These are phyloP conservation scores for Calycina marina DNA, from an alignment of 2,329 filamentous ascomycete genomes.

Conservation along the genomic window DNA sequence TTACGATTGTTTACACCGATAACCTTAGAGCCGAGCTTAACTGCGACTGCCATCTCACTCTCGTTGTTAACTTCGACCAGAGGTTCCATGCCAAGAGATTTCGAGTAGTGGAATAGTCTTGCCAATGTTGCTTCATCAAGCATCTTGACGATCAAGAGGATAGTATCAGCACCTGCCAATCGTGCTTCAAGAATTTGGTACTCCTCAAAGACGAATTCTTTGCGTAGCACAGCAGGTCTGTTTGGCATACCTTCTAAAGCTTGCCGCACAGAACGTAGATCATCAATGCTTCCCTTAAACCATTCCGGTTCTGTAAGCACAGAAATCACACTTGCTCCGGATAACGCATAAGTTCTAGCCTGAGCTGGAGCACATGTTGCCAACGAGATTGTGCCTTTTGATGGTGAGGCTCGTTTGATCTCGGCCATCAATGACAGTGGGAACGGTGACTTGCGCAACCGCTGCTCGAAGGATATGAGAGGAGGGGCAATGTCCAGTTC, in stretches of 20 bases:
- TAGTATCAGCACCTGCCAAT: constrained; percentile 83
- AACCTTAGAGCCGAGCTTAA: constrained; percentile 73
- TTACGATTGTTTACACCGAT: constrained; percentile 98
- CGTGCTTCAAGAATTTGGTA: constrained; percentile 95
- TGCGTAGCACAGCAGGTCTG: constrained; percentile 78
- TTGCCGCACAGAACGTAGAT: constrained; percentile 73
- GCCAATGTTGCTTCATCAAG: constrained; percentile 60
- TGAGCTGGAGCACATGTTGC: constrained; percentile 80
- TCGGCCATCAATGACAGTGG: constrained; percentile 92
- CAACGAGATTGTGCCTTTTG: constrained; percentile 85
- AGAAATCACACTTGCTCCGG: constrained; percentile 91
- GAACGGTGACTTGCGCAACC: constrained; percentile 69
- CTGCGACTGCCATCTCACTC: constrained; percentile 81
- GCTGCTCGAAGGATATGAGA: constrained; percentile 62
- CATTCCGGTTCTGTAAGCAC: constrained; percentile 97
- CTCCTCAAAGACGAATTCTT: constrained; percentile 96
- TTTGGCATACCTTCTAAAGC: constrained; percentile 86
- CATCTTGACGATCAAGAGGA: constrained; percentile 98
- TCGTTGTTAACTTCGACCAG: constrained; percentile 91
- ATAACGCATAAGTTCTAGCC: constrained; percentile 79
- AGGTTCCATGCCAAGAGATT: constrained; percentile 89
- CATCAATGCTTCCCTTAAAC: constrained; percentile 98
- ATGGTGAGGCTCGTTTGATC: constrained; percentile 92
- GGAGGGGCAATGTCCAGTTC: constrained; percentile 74
- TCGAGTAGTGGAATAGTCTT: constrained; percentile 75